These are phyloP conservation scores for Phytophthora sojae DNA, from an alignment of 352 stramenopile species.

Conservation along the genomic window DNA sequence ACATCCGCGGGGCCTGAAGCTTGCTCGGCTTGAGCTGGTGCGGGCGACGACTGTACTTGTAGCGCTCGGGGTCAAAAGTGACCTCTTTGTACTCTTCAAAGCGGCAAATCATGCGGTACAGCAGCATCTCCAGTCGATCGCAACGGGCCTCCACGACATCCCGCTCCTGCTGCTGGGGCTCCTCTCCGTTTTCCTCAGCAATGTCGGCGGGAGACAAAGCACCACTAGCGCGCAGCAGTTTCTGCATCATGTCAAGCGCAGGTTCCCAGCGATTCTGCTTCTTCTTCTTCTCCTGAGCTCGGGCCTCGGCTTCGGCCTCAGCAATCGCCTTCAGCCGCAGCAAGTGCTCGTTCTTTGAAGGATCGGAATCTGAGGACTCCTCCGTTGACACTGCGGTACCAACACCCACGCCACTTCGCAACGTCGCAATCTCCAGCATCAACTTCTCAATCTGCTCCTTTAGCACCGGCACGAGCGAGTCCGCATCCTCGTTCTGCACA, in stretches of 20 bases:
- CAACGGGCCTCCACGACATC: constrained; percentile 64
- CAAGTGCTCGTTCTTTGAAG: constrained; percentile 35
- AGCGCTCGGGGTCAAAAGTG: constrained; percentile 58
- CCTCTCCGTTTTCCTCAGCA: constrained; percentile 40
- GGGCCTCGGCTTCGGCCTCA: constrained; percentile 33
- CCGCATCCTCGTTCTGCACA: constrained; percentile 86
- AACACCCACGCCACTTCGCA: constrained; percentile 26
- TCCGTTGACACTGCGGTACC: constrained; percentile 16
- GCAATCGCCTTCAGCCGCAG: constrained; percentile 34
- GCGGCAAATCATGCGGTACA: constrained; percentile 88
- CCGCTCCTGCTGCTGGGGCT: constrained; percentile 36
- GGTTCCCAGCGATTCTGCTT: constrained; percentile 82
- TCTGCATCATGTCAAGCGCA: constrained; percentile 83
- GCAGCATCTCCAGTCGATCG: constrained; percentile 80
- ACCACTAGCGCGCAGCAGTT: constrained; percentile 68
- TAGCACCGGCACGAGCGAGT: constrained; percentile 75
- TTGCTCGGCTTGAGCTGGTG: constrained; percentile 37
- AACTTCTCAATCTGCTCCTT: constrained; percentile 82
- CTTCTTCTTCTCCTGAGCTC: constrained; percentile 41
- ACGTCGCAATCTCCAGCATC: constrained; percentile 61
- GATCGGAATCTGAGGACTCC: constrained; percentile 18
- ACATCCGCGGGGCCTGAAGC: constrained; percentile 55
- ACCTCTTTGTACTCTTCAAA: constrained; percentile 86
- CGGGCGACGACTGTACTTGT: constrained; percentile 24
- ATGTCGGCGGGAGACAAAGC: constrained; percentile 51